Evolutionary conservation across 2,329 filamentous ascomycete genomes (phyloP), one percentile per base, ranked within the genome.

Genomic region (Lasiodiplodia sp.): DNA sequence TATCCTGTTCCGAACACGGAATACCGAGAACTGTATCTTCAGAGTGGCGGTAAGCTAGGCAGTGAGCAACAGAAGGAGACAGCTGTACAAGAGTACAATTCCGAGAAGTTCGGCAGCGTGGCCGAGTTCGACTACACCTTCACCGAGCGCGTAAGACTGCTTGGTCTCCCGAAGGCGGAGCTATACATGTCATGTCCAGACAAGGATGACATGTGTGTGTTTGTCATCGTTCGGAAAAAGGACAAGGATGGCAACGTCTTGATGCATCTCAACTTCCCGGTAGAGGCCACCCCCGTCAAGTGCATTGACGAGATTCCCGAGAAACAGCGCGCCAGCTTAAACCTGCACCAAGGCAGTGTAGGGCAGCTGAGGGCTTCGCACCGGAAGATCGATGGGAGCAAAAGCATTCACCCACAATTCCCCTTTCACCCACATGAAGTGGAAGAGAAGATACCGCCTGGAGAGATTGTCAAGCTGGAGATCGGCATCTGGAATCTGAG

Each of bases 221-320:
- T 80, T 62, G 75, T 84, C 4, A 78, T 82, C 8, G 65, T 86
- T 3, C 77, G 82, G 7, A 86, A 86, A 72, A 72, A 78, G 18
- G 81, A 82, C 57, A 77, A 74, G 14, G 71, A 81, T 4, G 83
- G 84, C 1, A 82, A 83, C 18, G 70, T 76, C 0, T 70, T 85
- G 63, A 76, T 80, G 70, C 78, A 83, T 51, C 73, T 84, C 12
- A 82, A 82, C 68, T 80, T 86, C 58, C 83, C 84, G 0, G 77
- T 79, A 70, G 73, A 77, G 3, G 74, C 76, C 0, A 73, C 76
- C 0, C 77, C 78, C 0, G 71, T 77, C 28, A 77, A 76, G 21
- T 76, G 75, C 1, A 77, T 87, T 82, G 82, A 91, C 86, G 68
- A 91, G 86, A 79, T 88, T 86, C 74, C 90, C 83, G 74, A 78